Evolutionary conservation across 192 early-diverging fungal species (phyloP).

Genomic region (Backusella circina): DNA sequence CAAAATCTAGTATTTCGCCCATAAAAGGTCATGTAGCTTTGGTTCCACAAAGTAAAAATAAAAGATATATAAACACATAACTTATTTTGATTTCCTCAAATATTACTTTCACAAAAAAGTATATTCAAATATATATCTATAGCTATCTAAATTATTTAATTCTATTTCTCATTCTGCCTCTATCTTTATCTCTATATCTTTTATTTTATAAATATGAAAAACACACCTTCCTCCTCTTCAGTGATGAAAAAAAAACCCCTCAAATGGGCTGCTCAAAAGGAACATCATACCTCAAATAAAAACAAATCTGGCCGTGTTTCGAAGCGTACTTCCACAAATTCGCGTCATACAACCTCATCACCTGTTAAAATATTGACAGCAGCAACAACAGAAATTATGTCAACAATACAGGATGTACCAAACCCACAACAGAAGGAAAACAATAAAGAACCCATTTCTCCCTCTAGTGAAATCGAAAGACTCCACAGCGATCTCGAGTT

Average conservation of each 20-base stretch:
- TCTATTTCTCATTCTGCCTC: neutral
- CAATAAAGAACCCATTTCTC: neutral
- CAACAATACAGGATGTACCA: neutral
- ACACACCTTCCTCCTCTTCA: neutral
- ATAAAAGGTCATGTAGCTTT: neutral
- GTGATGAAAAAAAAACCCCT: neutral
- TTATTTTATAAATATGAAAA: neutral
- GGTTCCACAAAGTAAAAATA: neutral
- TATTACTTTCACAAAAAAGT: neutral
- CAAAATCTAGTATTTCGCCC: neutral
- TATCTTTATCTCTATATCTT: neutral
- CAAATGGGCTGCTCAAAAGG: conserved; percentile 6
- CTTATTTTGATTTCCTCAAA: neutral
- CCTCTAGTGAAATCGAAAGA: conserved; percentile 10
- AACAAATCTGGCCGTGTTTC: neutral
- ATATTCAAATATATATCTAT: neutral
- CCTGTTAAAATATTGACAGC: neutral
- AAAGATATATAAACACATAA: neutral
- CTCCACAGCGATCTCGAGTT: conserved; percentile 28
- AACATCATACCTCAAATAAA: neutral
- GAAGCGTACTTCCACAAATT: neutral
- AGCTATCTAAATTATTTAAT: neutral
- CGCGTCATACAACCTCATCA: neutral
- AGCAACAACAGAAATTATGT: neutral
- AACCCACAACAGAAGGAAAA: neutral